Evolutionary conservation across 768 basidiomycete species (phyloP).

Genomic region (Collybia sordida): DNA sequence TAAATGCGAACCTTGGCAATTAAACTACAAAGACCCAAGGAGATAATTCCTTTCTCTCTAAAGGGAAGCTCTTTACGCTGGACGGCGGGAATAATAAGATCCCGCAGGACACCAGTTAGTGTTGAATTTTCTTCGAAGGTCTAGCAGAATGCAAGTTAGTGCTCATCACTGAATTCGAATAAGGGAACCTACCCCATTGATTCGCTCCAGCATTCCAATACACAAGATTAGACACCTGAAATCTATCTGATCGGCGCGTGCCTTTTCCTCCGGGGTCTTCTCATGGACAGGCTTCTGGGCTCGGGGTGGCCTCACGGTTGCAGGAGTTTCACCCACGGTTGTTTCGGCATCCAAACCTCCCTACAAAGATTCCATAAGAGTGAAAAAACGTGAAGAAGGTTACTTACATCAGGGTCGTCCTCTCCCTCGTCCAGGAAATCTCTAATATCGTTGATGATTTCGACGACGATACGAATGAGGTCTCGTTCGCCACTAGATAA

Average conservation of each 20-base stretch:
- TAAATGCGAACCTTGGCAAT: constrained; percentile 58
- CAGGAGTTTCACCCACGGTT: constrained; percentile 26
- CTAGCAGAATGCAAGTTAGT: constrained; percentile 6
- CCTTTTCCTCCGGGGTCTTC: constrained; percentile 60
- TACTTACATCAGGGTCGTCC: constrained; percentile 26
- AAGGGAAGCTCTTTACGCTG: constrained; percentile 68
- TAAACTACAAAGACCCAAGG: constrained; percentile 71
- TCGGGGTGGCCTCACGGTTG: constrained; percentile 18
- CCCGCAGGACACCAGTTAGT: constrained; percentile 67
- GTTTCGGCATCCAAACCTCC: constrained; percentile 21
- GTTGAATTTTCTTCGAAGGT: constrained; percentile 73
- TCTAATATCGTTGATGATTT: constrained; percentile 81
- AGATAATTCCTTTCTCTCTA: constrained; percentile 64
- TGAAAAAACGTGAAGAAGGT: neutral
- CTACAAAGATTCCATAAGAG: constrained; percentile 5
- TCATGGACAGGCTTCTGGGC: constrained; percentile 32
- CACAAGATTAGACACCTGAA: constrained; percentile 74
- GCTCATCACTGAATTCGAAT: neutral
- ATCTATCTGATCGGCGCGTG: constrained; percentile 61
- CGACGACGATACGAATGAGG: constrained; percentile 85
- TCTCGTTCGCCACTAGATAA: constrained; percentile 78
- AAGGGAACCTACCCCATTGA: constrained; percentile 65
- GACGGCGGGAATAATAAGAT: constrained; percentile 87
- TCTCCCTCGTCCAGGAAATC: constrained; percentile 43
- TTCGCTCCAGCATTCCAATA: constrained; percentile 82